Evolutionary conservation across 768 basidiomycete species (phyloP).

Genomic region (Suillus subluteus): DNA sequence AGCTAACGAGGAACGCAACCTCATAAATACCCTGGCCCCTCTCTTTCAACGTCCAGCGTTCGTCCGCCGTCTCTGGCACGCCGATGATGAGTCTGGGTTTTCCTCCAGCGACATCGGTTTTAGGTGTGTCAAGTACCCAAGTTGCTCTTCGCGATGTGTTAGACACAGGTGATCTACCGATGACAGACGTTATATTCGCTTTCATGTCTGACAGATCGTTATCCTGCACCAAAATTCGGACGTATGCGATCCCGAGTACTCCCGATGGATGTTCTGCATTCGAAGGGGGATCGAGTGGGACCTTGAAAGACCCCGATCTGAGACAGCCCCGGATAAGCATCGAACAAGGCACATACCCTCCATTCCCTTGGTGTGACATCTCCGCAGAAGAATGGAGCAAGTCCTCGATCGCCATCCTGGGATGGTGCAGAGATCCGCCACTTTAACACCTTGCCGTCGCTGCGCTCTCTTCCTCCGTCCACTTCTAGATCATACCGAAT

Average conservation of each 20-base stretch:
- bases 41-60: constrained; percentile 34
- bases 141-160: constrained; percentile 27
- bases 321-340: constrained; percentile 4
- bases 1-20: constrained; percentile 50
- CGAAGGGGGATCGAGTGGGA: constrained; percentile 49
- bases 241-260: constrained; percentile 51
- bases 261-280: constrained; percentile 55
- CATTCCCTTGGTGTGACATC: constrained; percentile 64
- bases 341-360: constrained; percentile 47
- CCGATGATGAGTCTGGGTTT: constrained; percentile 40
- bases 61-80: constrained; percentile 39
- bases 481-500: constrained; percentile 49
- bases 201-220: constrained; percentile 35
- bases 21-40: constrained; percentile 51
- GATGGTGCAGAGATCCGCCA: constrained; percentile 59
- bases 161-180: constrained; percentile 44
- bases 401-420: constrained; percentile 30
- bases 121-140: constrained; percentile 50
- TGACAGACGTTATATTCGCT: constrained; percentile 49
- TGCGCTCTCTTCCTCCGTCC: constrained; percentile 56
- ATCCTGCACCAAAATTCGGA: constrained; percentile 45
- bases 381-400: constrained; percentile 73
- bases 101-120: constrained; percentile 16
- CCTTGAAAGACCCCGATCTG: constrained; percentile 36
- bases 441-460: constrained; percentile 56